Conservation (phyloP, 495 filamentous ascomycete species). For the Podospora bellae-mahoneyi region DNA sequence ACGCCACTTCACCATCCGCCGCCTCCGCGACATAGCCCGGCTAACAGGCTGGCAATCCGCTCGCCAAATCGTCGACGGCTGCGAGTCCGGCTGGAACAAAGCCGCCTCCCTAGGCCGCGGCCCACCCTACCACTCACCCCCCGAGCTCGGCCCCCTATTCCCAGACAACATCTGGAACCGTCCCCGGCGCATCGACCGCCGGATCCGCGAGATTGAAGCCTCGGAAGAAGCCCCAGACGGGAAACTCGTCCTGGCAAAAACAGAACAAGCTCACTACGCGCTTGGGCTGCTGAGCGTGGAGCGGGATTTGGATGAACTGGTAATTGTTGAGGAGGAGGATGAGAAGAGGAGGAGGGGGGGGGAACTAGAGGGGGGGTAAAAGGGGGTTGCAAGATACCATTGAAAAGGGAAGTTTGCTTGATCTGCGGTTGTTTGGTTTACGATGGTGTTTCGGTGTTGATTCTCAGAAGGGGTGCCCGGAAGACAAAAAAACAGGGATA, state of each 20-base stretch:
- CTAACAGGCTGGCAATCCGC: conserved; percentile 86
- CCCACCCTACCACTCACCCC: conserved; percentile 63
- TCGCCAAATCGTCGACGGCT: conserved; percentile 72
- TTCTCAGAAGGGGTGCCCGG: too few relatives aligned
- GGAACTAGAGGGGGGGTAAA: not conserved
- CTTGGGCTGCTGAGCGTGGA: conserved; percentile 52
- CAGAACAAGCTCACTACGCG: conserved; percentile 52
- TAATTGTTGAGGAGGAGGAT: conserved; percentile 36
- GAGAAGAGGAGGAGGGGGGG: conserved; percentile 19
- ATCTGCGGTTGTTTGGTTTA: not conserved
- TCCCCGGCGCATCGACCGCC: conserved; percentile 41
- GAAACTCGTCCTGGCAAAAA: conserved; percentile 44
- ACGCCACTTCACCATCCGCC: conserved; percentile 69
- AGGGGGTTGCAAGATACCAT: not conserved
- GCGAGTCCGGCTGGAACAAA: conserved; percentile 77
- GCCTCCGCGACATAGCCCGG: conserved; percentile 69
- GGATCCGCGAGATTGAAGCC: conserved; percentile 39
- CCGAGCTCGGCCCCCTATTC: conserved; percentile 33
- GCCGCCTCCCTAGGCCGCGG: conserved; percentile 68
- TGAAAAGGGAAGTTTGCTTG: not conserved
- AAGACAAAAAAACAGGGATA: not conserved
- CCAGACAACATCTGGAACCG: conserved; percentile 40
- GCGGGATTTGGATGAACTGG: conserved; percentile 49
- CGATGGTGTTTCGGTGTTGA: too few relatives aligned
- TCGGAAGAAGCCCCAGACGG: conserved; percentile 29